phyloP scores from a whole-genome alignment of 768 basidiomycete species.

The Paxillus ammoniavirescens region DNA sequence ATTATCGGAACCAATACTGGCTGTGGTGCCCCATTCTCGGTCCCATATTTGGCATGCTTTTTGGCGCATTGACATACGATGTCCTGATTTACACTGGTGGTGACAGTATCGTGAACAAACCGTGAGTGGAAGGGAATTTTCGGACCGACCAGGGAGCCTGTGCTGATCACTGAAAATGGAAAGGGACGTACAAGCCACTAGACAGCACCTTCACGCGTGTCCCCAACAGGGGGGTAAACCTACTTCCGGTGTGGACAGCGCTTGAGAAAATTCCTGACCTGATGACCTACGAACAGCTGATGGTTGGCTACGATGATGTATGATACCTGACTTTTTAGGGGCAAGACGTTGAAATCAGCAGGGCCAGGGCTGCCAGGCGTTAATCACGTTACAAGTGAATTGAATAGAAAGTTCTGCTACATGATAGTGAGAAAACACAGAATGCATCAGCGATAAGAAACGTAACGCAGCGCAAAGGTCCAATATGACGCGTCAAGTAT shows the following conservation, averaged over 20 bases:
- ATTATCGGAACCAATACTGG: constrained; percentile 58
- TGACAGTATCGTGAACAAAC: constrained; percentile 49
- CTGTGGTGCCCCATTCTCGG: constrained; percentile 61
- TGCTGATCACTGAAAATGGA: not conserved
- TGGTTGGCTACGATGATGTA: not conserved
- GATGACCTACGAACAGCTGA: not conserved
- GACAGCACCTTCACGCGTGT: not conserved
- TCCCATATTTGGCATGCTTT: constrained; percentile 52
- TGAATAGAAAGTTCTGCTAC: no score
- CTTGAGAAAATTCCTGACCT: not conserved
- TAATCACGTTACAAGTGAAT: no score
- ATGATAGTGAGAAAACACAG: no score
- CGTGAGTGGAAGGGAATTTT: constrained; percentile 30
- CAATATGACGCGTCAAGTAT: not conserved
- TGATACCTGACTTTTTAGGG: no score
- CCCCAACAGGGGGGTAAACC: not conserved
- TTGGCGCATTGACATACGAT: constrained; percentile 57
- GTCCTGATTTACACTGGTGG: constrained; percentile 49
- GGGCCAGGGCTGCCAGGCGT: no score
- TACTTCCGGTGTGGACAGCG: not conserved
- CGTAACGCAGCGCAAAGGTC: no score
- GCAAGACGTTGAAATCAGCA: no score
- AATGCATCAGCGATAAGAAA: no score
- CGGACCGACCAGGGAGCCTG: not conserved
- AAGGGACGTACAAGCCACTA: not conserved